Evolutionary conservation across 805 yeast genomes (phyloP), one percentile per base, ranked within the genome.

Genomic region (Candida boidinii): DNA sequence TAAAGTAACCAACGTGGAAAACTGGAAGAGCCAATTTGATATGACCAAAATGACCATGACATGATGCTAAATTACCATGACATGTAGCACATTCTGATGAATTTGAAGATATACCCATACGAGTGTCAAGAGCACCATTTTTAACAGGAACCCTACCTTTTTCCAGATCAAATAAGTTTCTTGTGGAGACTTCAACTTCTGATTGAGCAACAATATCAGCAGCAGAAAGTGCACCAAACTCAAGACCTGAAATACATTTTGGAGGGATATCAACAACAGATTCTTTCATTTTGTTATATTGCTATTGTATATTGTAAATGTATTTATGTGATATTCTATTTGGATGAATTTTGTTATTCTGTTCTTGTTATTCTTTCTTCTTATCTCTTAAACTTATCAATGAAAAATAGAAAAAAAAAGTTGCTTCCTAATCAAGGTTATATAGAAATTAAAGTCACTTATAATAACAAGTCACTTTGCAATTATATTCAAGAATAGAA

Each of bases 21-120:
- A 88, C 97, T 2, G 99, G 99, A 28, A 92, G 64, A 0, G 97
- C 95, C 33, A 92, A 68, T 48, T 85, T 75, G 42, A 92, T 74
- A 51, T 94, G 96, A 26, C 99, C 99, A 56, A 92, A 92, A 62
- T 92, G 99, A 37, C 99, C 99, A 60, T 90, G 96, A 56, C 99
- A 92, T 2, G 95, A 73, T 0, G 95, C 95, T 42, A 92, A 62
- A 45, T 77, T 76, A 3, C 97, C 97, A 46, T 76, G 85, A 60
- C 99, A 92, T 1, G 97, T 94, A 11, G 73, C 56, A 65, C 99
- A 92, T 53, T 82, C 94, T 12, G 76, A 64, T n/a, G 79, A 59
- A 44, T 85, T 87, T 33, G 92, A 76, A 5, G 95, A 84, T 4
- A 85, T 85, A 53, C 99, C 99, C 98, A 94, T 87, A 33, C 73